Evolutionary conservation across 2,329 filamentous ascomycete species (phyloP).

Genomic region (Claviceps digitariae): DNA sequence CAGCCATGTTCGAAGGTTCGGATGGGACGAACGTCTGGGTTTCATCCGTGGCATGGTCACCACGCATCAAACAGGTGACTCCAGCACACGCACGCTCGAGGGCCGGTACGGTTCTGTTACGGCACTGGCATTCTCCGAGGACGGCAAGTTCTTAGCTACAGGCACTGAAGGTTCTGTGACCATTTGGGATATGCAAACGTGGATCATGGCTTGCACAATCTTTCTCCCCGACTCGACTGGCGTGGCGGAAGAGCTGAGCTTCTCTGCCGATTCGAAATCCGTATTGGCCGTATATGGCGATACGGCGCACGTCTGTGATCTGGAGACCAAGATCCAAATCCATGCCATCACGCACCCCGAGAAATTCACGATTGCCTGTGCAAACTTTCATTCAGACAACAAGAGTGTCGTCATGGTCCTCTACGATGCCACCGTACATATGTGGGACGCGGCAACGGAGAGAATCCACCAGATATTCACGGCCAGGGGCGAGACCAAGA

Average conservation of each 20-base stretch:
- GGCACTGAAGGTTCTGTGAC: constrained; percentile 6
- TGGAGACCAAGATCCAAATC: constrained; percentile 4
- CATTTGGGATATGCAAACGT: constrained; percentile 2
- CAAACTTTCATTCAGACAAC: constrained; percentile 7
- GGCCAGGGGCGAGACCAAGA: constrained; percentile 7
- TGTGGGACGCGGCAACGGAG: constrained; percentile 4
- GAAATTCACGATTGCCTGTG: constrained; percentile 5
- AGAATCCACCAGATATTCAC: constrained; percentile 4
- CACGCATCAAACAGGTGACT: constrained; percentile 6
- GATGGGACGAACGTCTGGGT: constrained; percentile 7
- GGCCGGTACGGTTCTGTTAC: constrained; percentile 6
- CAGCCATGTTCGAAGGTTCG: constrained; percentile 10
- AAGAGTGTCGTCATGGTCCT: constrained; percentile 5
- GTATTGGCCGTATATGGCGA: constrained; percentile 6
- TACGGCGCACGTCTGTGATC: constrained; percentile 5
- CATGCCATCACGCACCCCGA: constrained; percentile 1
- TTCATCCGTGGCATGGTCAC: constrained; percentile 9
- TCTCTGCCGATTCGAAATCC: constrained; percentile 6
- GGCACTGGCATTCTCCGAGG: constrained; percentile 6
- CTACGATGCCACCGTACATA: constrained; percentile 5
- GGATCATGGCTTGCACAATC: constrained; percentile 4
- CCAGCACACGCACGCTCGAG: constrained; percentile 5
- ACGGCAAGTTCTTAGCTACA: constrained; percentile 5
- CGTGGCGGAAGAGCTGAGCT: constrained; percentile 6
- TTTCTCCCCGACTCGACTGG: constrained; percentile 6